Percentiles rank a stretch among this genome's conserved stretches.
Conservation (phyloP, 352 stramenopile species). For the Phytophthora syringae region DNA sequence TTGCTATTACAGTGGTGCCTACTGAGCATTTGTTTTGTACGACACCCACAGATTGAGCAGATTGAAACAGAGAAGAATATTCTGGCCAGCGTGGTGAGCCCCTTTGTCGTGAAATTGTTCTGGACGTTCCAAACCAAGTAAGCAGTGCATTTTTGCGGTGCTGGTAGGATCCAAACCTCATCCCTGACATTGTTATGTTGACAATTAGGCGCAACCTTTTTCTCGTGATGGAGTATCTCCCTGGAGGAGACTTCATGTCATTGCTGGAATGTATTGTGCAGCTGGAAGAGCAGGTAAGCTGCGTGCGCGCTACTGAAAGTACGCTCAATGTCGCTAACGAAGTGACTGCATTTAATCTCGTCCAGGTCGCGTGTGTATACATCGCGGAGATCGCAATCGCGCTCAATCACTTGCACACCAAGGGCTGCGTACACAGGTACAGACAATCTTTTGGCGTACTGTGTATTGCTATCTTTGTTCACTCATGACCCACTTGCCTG, state of each 20-base stretch:
- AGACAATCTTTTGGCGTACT: neutral
- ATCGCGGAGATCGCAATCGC: constrained; percentile 89
- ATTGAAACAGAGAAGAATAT: constrained; percentile 92
- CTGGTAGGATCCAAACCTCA: constrained; percentile 12
- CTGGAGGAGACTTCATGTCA: constrained; percentile 91
- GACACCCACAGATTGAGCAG: constrained; percentile 64
- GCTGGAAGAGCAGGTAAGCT: constrained; percentile 78
- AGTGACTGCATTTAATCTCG: neutral
- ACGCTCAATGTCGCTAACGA: constrained; percentile 2
- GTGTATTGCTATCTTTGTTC: neutral
- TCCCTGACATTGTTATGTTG: constrained; percentile 8
- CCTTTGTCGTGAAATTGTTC: constrained; percentile 92
- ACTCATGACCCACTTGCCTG: constrained; percentile 7
- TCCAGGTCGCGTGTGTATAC: constrained; percentile 84
- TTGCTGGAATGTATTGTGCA: constrained; percentile 90
- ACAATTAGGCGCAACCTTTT: constrained; percentile 77
- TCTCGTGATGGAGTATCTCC: constrained; percentile 92
- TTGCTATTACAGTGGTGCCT: constrained; percentile 1
- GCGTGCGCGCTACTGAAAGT: neutral
- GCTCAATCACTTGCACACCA: constrained; percentile 86
- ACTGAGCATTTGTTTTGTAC: constrained; percentile 23
- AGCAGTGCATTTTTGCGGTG: constrained; percentile 23
- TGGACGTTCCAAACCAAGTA: constrained; percentile 92
- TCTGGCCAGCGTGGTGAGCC: constrained; percentile 84
- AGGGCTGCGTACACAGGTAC: constrained; percentile 86